phyloP scores from a whole-genome alignment of 2,329 filamentous ascomycete species.

The Camillea tinctor region DNA sequence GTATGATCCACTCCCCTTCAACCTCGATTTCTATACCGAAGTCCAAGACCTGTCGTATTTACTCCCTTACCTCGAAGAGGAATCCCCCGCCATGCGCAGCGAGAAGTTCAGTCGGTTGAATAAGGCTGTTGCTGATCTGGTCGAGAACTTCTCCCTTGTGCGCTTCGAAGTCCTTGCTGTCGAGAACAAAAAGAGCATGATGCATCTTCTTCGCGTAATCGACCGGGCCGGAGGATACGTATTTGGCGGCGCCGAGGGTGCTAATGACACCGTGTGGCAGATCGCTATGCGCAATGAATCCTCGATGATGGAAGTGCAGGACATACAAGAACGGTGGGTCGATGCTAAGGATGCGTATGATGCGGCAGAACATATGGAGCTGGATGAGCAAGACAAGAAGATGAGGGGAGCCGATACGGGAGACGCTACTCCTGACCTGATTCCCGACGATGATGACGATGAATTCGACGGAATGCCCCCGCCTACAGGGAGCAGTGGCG shows the following conservation, averaged over 20 bases:
- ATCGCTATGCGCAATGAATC: conserved; percentile 82
- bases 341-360: conserved; percentile 89
- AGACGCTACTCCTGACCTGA: conserved; percentile 34
- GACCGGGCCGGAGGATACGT: conserved; percentile 92
- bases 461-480: conserved; percentile 55
- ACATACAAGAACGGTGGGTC: conserved; percentile 95
- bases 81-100: conserved; percentile 67
- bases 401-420: conserved; percentile 33
- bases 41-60: conserved; percentile 90
- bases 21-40: conserved; percentile 95
- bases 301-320: conserved; percentile 74
- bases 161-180: conserved; percentile 92
- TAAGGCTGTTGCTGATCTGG: conserved; percentile 78
- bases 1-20: conserved; percentile 87
- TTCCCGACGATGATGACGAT: conserved; percentile 35
- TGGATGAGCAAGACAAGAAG: conserved; percentile 70
- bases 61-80: conserved; percentile 74
- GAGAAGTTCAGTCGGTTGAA: conserved; percentile 84
- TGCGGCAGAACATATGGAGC: conserved; percentile 69
- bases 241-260: conserved; percentile 85
- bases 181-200: conserved; percentile 97
- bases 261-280: conserved; percentile 97
- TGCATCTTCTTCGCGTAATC: conserved; percentile 82
- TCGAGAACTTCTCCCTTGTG: conserved; percentile 87
- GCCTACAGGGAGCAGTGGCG: conserved; percentile 54